phyloP scores from a whole-genome alignment of 257 asterid species.

The Nicotiana obtusifolia region DNA sequence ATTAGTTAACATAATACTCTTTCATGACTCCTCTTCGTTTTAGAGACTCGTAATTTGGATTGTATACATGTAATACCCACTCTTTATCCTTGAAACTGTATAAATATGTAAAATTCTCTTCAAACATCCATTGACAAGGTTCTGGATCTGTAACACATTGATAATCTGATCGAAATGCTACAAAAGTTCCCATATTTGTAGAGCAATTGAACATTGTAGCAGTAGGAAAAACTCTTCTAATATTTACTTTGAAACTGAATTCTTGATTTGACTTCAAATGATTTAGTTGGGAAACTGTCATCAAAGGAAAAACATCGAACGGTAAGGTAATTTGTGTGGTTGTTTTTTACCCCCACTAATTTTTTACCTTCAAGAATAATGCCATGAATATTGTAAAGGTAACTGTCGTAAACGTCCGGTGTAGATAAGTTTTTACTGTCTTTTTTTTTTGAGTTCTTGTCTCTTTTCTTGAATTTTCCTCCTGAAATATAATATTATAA shows the following conservation, averaged over 20 bases:
- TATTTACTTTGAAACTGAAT: conserved; percentile 27
- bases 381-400: background rate
- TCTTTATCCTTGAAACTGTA: conserved; percentile 2
- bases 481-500: too few species aligned
- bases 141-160: conserved; percentile 19
- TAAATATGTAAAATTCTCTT: conserved; percentile 35
- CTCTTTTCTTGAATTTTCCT: too few species aligned
- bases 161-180: conserved; percentile 39
- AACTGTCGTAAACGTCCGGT: too few species aligned
- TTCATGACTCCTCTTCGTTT: conserved; percentile 57
- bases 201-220: conserved; percentile 60
- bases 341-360: conserved; percentile 36
- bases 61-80: conserved; percentile 35
- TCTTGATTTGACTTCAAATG: conserved; percentile 39
- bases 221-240: conserved; percentile 25
- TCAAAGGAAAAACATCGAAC: conserved; percentile 55
- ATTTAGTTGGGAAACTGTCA: conserved; percentile 7
- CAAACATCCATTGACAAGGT: conserved; percentile 58
- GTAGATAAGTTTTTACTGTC: too few species aligned
- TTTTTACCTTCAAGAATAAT: background rate
- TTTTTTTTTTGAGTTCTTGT: too few species aligned
- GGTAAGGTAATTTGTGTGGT: conserved; percentile 54
- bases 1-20: conserved; percentile 54
- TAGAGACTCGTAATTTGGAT: conserved; percentile 69
- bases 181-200: conserved; percentile 67